These are phyloP conservation scores for Globisporangium sylvaticum DNA, from an alignment of 352 stramenopile genomes.

Conservation along the genomic window DNA sequence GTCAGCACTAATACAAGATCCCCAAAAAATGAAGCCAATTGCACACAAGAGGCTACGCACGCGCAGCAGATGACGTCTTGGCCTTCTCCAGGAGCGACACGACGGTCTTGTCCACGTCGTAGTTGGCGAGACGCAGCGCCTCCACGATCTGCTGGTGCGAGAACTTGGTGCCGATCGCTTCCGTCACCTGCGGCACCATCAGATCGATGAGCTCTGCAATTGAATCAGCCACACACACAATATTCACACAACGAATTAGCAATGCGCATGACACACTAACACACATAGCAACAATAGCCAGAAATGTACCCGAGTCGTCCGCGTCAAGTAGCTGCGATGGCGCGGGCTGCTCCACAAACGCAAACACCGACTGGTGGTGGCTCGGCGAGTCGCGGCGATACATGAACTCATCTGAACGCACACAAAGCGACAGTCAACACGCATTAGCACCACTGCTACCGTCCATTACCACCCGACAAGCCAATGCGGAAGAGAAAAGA, in stretches of 20 bases:
- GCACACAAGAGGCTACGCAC: slow-evolving; percentile 8
- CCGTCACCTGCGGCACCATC: slow-evolving; percentile 56
- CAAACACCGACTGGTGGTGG: slow-evolving; percentile 71
- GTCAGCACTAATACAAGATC: not conserved
- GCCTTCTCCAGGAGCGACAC: slow-evolving; percentile 68
- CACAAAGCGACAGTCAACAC: not conserved
- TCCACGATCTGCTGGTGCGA: slow-evolving; percentile 57
- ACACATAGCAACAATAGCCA: not conserved
- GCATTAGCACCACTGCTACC: not conserved
- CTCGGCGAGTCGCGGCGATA: slow-evolving; percentile 80
- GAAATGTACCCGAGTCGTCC: slow-evolving; percentile 36
- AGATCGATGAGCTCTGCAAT: slow-evolving; percentile 46
- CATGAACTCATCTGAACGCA: slow-evolving; percentile 68
- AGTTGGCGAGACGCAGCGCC: slow-evolving; percentile 67
- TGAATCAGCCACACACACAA: not conserved
- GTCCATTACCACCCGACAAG: not conserved
- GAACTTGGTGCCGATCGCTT: slow-evolving; percentile 48
- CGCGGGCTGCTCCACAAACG: slow-evolving; percentile 60
- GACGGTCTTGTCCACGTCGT: slow-evolving; percentile 74
- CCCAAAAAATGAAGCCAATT: not conserved
- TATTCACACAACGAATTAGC: not conserved
- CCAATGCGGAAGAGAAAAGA: not conserved
- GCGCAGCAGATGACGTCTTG: slow-evolving; percentile 37
- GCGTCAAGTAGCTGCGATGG: slow-evolving; percentile 5
- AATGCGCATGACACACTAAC: slow-evolving; percentile 8